Conservation (phyloP, 306 rosid species). For the Castanea sativa region DNA sequence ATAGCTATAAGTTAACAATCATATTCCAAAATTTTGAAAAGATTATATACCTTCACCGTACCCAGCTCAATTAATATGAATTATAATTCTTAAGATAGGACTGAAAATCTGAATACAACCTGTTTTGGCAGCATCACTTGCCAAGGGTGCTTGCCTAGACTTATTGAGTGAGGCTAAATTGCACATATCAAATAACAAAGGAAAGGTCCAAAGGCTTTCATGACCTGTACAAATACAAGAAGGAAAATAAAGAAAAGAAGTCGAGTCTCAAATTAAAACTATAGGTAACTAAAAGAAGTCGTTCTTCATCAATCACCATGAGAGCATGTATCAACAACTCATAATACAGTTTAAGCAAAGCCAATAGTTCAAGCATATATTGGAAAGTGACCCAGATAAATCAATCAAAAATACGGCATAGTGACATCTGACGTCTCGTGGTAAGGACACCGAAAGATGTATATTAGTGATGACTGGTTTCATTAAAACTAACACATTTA, state of each 20-base stretch:
- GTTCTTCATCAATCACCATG: not conserved
- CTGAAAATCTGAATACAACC: constrained; percentile 39
- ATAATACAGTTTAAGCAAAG: not conserved
- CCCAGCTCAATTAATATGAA: not conserved
- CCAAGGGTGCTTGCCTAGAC: constrained; percentile 47
- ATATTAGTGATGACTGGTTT: too few species aligned
- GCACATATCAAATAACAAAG: constrained; percentile 60
- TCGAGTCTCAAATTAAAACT: not conserved
- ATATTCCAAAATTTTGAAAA: not conserved
- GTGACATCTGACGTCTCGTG: not conserved
- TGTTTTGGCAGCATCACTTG: constrained; percentile 47
- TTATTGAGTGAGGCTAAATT: constrained; percentile 35
- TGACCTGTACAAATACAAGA: constrained; percentile 52
- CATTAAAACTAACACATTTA: too few species aligned
- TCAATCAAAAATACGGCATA: not conserved
- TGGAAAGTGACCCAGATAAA: not conserved
- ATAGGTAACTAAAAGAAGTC: not conserved
- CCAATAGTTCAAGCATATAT: not conserved
- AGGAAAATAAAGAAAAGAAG: constrained; percentile 13
- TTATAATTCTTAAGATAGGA: not conserved
- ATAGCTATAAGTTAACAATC: not conserved
- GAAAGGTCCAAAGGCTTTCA: constrained; percentile 76
- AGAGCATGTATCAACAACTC: not conserved
- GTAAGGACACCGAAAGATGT: too few species aligned
- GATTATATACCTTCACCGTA: not conserved